A percentile compares a stretch with the other conserved stretches of the same genome.
These are phyloP conservation scores for Ceratobasidium sp. DNA, from an alignment of 1,284 basidiomycete genomes.

Conservation along the genomic window DNA sequence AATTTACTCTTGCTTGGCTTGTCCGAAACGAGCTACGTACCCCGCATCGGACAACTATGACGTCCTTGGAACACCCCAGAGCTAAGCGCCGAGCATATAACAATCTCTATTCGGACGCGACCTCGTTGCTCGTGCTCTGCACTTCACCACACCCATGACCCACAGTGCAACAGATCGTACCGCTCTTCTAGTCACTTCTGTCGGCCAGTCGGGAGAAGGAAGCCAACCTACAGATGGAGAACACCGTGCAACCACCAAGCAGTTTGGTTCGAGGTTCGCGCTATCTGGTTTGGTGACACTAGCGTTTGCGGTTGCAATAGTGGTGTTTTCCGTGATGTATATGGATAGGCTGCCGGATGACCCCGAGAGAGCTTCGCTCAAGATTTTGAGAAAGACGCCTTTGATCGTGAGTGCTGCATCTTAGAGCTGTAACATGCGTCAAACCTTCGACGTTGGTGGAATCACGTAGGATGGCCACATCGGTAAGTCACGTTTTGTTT, in stretches of 20 bases:
- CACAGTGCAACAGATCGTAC: not conserved
- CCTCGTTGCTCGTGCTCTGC: conserved; percentile 5
- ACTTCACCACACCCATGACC: not conserved
- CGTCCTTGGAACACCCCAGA: not conserved
- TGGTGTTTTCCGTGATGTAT: conserved; percentile 36
- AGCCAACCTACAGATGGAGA: conserved; percentile 13
- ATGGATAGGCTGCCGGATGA: conserved; percentile 67
- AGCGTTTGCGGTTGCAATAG: conserved; percentile 10
- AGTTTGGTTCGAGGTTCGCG: conserved; percentile 9
- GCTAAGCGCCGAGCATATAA: not conserved
- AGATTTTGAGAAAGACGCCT: conserved; percentile 72
- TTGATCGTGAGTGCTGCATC: conserved; percentile 70
- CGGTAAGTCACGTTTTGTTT: conserved; percentile 61
- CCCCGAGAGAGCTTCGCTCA: conserved; percentile 69
- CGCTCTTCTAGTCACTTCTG: conserved; percentile 21
- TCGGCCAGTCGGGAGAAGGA: not conserved
- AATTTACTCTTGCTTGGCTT: not conserved
- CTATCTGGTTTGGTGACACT: conserved; percentile 33
- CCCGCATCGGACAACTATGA: not conserved
- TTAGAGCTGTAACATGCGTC: not conserved
- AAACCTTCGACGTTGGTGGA: not conserved
- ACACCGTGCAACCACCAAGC: not conserved
- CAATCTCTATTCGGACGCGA: conserved; percentile 7
- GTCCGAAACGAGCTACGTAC: not conserved
- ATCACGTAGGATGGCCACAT: conserved; percentile 78